Base-by-base conservation (phyloP, 2,329 filamentous ascomycete genomes). In the Trichophaea hybrida region DNA sequence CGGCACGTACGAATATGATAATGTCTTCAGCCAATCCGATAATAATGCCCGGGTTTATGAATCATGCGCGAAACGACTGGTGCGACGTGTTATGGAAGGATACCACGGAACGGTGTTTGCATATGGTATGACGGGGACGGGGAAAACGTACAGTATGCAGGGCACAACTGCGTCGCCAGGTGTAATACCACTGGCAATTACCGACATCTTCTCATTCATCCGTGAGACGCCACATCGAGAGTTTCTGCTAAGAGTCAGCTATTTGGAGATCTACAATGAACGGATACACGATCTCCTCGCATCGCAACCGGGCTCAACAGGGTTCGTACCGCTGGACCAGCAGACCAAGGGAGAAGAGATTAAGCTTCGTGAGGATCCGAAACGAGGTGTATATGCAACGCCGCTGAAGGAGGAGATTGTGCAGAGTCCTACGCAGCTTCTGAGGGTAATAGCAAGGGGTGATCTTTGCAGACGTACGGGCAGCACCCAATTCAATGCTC, bases 121-220 rank as follows among this genome's bases (percentile, higher is more conserved):
- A 15, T 98, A 98, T 72, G 93, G 93, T 70, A 97, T 97, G 90
- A 98, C 93, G 3, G 93, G 93, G 63, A 97, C 93, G 0, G 93
- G 93, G 67, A 98, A 98, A 75, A 98, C 93, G 0, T 98, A 97
- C 72, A 97, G 91, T 43, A 98, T 98, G 93, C 93, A 98, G 75
- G 93, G 93, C 68, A 98, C 93, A 8, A 89, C 90, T 50, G 88
- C 87, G 2, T 94, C 89, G 43, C 93, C 93, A 1, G 93, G 93
- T 74, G 93, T 98, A 33, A 98, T 98, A 59, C 93, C 93, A 5
- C 77, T 97, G 43, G 93, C 93, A 43, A 97, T 98, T 68, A 97
- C 93, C 64, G 93, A 98, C 70, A 98, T 98, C 56, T 98, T 98
- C 73, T 97, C 93, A 0, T 98, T 96, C 72, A 98, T 98, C 67